Base-by-base conservation (phyloP, 192 early-diverging fungal species). In the Cladochytrium replicatum region DNA sequence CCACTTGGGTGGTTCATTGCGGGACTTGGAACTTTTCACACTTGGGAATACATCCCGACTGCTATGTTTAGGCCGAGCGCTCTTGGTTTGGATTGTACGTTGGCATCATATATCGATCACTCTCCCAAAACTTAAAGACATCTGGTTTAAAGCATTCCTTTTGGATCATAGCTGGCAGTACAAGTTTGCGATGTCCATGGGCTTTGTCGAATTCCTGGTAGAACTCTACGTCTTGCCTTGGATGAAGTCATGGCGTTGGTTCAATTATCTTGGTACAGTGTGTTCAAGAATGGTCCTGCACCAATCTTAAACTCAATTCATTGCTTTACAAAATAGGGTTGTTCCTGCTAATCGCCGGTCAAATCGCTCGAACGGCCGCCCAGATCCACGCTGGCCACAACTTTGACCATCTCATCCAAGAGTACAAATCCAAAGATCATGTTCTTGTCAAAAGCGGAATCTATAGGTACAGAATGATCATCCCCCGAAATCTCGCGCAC, bases 321-420 rank as follows among this genome's bases (percentile, higher is more conserved):
- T 15, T 23, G 43, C 2, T 22, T n/a, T n/a, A n/a, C n/a, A n/a
- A n/a, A n/a, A n/a, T n/a, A 72, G 90, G 84, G 9, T 47, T 91
- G 2, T 22, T 67, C 2, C 21, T 77, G 6, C 64, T 88, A 6
- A 32, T 87, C n/a, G 47, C 72, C 0, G 84, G 86, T 0, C 94
- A 97, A 62, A 17, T 48, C 13, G 73, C 83, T 25, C 74, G 94
- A 4, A 85, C 87, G 6, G 52, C 82, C 29, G 92, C 91, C 11
- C 93, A 94, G 91, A 64, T 89, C 29, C 88, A 84, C n/a, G 91
- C 92, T 9, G 86, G 83, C 43, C 67, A 74, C 9, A 97, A 93
- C 64, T 76, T 76, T 38, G 58, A 61, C 3, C 94, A 97, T 57
- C 64, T 79, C 26, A 81, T 97, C 19, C 78, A 78, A 25, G 74